phyloP scores from a whole-genome alignment of 192 early-diverging fungal genomes.

The Podila epicladia region DNA sequence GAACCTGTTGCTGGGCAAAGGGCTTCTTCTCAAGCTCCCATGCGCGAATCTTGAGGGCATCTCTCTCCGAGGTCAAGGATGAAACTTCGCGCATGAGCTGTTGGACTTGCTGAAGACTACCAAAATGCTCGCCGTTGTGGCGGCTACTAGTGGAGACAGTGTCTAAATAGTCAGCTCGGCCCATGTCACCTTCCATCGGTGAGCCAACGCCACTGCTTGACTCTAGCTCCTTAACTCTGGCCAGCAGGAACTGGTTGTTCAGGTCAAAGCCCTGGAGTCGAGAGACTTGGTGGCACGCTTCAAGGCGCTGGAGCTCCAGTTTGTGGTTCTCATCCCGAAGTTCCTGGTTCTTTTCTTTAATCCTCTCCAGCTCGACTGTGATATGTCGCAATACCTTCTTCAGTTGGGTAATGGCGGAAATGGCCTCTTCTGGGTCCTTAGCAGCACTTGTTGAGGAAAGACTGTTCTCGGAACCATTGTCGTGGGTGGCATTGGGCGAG shows the following conservation, averaged over 20 bases:
- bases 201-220: neutral
- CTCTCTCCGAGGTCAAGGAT: conserved; percentile 13
- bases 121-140: neutral
- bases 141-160: neutral
- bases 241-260: conserved; percentile 30
- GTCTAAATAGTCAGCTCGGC: neutral
- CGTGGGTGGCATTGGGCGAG: conserved; percentile 4
- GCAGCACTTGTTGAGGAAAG: neutral
- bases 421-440: neutral
- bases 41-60: conserved; percentile 13
- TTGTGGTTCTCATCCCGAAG: conserved; percentile 6
- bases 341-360: conserved; percentile 20
- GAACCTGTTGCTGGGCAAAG: conserved; percentile 10
- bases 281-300: conserved; percentile 14
- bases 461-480: neutral
- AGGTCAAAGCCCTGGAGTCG: conserved; percentile 8
- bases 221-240: conserved; percentile 52
- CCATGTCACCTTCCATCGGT: neutral
- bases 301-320: conserved; percentile 9
- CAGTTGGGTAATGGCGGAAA: conserved; percentile 4
- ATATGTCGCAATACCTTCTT: neutral
- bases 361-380: conserved; percentile 3
- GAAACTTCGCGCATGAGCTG: conserved; percentile 7
- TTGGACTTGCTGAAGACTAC: neutral
- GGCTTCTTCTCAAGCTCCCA: conserved; percentile 31